Evolutionary conservation across 2,329 filamentous ascomycete genomes (phyloP), one percentile per base, ranked within the genome.

Genomic region (Hirsutella rhossiliensis): DNA sequence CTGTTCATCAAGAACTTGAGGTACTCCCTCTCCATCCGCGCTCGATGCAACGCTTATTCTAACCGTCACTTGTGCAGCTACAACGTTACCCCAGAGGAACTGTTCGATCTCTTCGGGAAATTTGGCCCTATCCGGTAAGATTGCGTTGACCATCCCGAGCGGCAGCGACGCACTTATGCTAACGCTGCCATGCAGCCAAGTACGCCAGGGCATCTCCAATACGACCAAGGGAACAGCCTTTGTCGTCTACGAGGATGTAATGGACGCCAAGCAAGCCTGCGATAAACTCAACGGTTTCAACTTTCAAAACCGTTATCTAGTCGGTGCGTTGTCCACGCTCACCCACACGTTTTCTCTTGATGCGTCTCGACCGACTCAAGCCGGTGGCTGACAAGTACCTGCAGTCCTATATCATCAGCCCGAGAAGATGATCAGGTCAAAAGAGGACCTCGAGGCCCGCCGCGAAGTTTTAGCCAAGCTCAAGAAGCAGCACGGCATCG

Each of bases 1-100:
- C 86, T 98, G 75, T 97, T 97, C 80, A 90, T 97, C 62, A 97
- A 97, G 87, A 97, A 98, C 80, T 80, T 97, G 74, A 94, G 86
- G 87, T 94, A 68, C 55, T 28, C 41, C 23, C 27, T 34, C 34
- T 43, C 38, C 28, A 30, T 28, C 43, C 18, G 32, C 31, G 31
- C 11, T n/a, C 31, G 42, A 38, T 31, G 32, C 17, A 38, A 43
- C 23, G 17, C n/a, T 37, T n/a, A 18, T 30, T 42, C 47, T 48
- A 32, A 52, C 43, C 18, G 32, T 32, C 12, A 30, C 43, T 18
- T 72, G 43, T 57, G 38, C 53, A 94, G 89, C 84, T 97, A 96
- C 80, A 95, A 94, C 84, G 89, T 98, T 62, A 92, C 88, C 61
- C 84, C 90, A 60, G 89, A 96, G 71, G 89, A 97, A 70, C 80